A percentile compares a stretch with the other conserved stretches of the same genome.
These are phyloP conservation scores for Serendipita sp. DNA, from an alignment of 768 basidiomycete species.

Conservation along the genomic window DNA sequence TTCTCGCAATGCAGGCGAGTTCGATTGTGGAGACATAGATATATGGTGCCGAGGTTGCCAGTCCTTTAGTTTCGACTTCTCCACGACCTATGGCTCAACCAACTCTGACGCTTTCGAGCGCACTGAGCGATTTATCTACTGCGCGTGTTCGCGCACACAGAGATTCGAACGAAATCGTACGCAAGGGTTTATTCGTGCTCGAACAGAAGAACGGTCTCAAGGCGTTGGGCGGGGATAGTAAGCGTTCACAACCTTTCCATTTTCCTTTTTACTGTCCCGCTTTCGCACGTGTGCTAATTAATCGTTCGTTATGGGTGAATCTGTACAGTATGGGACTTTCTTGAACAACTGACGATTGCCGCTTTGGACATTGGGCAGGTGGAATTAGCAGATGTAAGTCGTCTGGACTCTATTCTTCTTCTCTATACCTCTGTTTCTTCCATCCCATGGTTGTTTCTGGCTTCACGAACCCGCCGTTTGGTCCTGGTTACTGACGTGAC, in stretches of 20 bases:
- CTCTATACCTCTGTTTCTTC: background rate
- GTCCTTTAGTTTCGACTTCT: background rate
- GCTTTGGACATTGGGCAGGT: slow-evolving; percentile 58
- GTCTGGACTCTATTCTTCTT: slow-evolving; percentile 14
- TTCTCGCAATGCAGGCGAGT: no score
- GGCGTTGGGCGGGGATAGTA: slow-evolving; percentile 44
- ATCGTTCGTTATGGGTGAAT: background rate
- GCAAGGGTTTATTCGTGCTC: slow-evolving; percentile 36
- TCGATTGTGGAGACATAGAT: no score
- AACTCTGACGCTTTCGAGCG: slow-evolving; percentile 30
- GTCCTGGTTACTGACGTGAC: background rate
- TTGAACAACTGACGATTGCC: slow-evolving; percentile 68
- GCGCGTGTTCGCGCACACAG: slow-evolving; percentile 35
- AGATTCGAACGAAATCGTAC: slow-evolving; percentile 43
- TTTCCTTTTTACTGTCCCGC: slow-evolving; percentile 6
- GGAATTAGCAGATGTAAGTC: slow-evolving; percentile 57
- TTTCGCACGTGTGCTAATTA: background rate
- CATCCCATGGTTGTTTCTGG: background rate
- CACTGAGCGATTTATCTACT: slow-evolving; percentile 37
- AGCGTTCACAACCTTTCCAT: slow-evolving; percentile 7
- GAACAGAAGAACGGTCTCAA: slow-evolving; percentile 26
- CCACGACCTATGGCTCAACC: background rate
- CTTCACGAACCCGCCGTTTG: background rate
- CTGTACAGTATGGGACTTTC: slow-evolving; percentile 51
- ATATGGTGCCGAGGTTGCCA: no score